These are phyloP conservation scores for Boletus vinaceobasis DNA, from an alignment of 768 basidiomycete species.

Conservation along the genomic window DNA sequence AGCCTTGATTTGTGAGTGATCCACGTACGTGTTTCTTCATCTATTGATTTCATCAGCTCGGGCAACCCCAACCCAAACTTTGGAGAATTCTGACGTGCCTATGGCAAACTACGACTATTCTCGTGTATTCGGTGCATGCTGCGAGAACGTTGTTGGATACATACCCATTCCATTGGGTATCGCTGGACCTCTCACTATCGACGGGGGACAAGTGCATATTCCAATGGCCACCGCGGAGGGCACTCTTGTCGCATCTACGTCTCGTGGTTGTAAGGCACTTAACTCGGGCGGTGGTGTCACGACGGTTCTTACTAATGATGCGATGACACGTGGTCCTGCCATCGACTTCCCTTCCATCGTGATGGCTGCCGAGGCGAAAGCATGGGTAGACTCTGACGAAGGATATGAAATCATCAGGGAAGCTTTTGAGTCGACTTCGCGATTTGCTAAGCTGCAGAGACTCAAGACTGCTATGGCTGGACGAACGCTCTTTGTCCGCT, in stretches of 20 bases:
- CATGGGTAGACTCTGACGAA: constrained; percentile 82
- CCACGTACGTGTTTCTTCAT: constrained; percentile 1
- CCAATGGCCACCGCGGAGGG: constrained; percentile 99
- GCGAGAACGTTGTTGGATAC: constrained; percentile 98
- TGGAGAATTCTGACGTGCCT: constrained; percentile 83
- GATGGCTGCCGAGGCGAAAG: constrained; percentile 78
- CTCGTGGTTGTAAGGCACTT: constrained; percentile 95
- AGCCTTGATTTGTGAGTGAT: constrained; percentile 78
- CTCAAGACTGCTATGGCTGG: constrained; percentile 92
- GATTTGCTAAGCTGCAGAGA: constrained; percentile 83
- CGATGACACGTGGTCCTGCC: constrained; percentile 98
- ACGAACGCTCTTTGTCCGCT: constrained; percentile 88
- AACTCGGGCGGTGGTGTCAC: constrained; percentile 95
- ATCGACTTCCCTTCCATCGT: constrained; percentile 87
- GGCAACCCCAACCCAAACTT: constrained; percentile 74
- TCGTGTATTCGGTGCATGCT: constrained; percentile 92
- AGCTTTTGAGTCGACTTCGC: constrained; percentile 92
- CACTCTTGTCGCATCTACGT: constrained; percentile 95
- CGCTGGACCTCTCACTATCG: constrained; percentile 91
- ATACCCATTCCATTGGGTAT: constrained; percentile 95
- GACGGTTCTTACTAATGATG: constrained; percentile 89
- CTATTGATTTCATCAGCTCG: constrained; percentile 53
- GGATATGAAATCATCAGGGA: constrained; percentile 73
- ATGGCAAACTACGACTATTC: constrained; percentile 88
- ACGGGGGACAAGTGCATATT: constrained; percentile 80